These are phyloP conservation scores for Claviceps sp. DNA, from an alignment of 2,329 filamentous ascomycete genomes.

Conservation along the genomic window DNA sequence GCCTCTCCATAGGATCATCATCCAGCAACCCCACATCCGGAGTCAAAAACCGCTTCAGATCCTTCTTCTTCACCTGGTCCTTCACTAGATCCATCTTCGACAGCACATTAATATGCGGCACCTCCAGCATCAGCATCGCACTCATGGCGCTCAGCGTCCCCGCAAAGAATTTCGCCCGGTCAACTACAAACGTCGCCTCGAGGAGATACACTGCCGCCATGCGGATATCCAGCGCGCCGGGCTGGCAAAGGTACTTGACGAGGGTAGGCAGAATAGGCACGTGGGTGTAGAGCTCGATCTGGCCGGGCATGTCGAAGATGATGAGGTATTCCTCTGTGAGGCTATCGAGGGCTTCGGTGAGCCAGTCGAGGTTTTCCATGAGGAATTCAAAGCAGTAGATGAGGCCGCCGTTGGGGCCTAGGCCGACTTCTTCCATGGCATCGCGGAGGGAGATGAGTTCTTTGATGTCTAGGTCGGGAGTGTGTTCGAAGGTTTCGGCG, in stretches of 20 bases:
- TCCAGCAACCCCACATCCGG: conserved; percentile 74
- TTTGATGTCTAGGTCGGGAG: conserved; percentile 89
- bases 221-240: conserved; percentile 73
- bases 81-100: conserved; percentile 98
- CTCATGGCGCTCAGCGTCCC: conserved; percentile 95
- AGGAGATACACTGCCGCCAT: conserved; percentile 90
- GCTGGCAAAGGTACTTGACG: conserved; percentile 64
- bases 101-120: conserved; percentile 90
- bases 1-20: conserved; percentile 51
- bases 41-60: conserved; percentile 80
- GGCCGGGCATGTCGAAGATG: conserved; percentile 96
- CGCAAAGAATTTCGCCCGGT: conserved; percentile 94
- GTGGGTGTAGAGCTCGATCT: conserved; percentile 97
- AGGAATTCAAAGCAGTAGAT: conserved; percentile 97
- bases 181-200: conserved; percentile 89
- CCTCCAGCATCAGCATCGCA: conserved; percentile 96
- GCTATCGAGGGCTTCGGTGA: conserved; percentile 71
- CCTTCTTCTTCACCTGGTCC: conserved; percentile 72
- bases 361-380: conserved; percentile 84
- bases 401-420: conserved; percentile 83
- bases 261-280: conserved; percentile 82
- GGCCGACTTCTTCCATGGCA: conserved; percentile 88
- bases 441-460: conserved; percentile 87
- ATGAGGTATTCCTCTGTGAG: conserved; percentile 93
- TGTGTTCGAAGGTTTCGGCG: conserved; percentile 81